A percentile compares a stretch with the other conserved stretches of the same genome.
These are phyloP conservation scores for Lactarius indigo DNA, from an alignment of 768 basidiomycete species.

Conservation along the genomic window DNA sequence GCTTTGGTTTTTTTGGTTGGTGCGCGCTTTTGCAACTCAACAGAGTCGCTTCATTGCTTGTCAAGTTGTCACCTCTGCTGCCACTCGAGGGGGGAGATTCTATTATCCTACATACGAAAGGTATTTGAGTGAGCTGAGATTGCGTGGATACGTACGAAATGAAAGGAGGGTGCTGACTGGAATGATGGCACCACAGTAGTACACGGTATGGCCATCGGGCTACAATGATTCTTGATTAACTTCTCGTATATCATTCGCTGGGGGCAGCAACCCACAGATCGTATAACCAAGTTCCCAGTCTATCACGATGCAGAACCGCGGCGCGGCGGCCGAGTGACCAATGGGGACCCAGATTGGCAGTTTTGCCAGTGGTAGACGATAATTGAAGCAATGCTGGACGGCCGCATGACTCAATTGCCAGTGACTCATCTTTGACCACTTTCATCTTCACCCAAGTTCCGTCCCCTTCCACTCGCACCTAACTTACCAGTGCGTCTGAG, in stretches of 20 bases:
- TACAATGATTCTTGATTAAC: too few species aligned
- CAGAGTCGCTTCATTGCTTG: neutral
- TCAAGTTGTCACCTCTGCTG: neutral
- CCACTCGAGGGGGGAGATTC: neutral
- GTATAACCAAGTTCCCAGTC: neutral
- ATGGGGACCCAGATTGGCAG: neutral
- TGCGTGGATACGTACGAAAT: neutral
- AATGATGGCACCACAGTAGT: neutral
- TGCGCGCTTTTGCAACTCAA: neutral
- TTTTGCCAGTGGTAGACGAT: neutral
- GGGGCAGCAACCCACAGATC: neutral
- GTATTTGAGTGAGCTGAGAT: neutral
- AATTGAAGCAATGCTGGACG: neutral
- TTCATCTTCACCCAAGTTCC: too few species aligned
- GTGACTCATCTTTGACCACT: too few species aligned
- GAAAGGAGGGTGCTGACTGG: neutral
- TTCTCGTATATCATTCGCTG: neutral
- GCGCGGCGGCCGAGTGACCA: neutral
- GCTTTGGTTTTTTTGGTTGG: neutral
- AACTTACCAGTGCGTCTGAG: neutral
- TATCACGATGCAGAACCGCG: neutral
- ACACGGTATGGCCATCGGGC: neutral
- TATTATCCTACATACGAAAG: neutral
- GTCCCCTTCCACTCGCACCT: neutral
- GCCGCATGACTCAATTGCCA: neutral